A percentile compares a stretch with the other conserved stretches of the same genome.
phyloP scores from a whole-genome alignment of 2,329 filamentous ascomycete genomes.

The Nothophoma quercina region DNA sequence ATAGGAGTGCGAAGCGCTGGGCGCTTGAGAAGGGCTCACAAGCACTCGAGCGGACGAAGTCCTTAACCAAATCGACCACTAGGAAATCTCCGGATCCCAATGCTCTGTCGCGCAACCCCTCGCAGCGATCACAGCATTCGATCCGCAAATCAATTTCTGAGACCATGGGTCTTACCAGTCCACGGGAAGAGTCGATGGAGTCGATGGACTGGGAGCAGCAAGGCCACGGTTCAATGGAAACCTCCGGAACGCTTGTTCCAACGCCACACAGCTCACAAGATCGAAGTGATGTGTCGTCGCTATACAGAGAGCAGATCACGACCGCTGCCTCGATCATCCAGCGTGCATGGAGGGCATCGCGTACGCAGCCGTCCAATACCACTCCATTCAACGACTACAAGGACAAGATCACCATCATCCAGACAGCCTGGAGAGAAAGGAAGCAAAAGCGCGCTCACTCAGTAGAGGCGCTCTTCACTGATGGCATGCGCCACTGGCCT shows the following conservation, averaged over 20 bases:
- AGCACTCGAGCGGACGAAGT: conserved; percentile 44
- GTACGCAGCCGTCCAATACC: conserved; percentile 28
- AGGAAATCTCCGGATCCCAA: conserved; percentile 38
- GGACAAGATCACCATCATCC: conserved; percentile 48
- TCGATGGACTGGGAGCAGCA: conserved; percentile 39
- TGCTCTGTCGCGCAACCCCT: conserved; percentile 39
- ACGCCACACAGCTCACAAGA: conserved; percentile 42
- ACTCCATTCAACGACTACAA: conserved; percentile 47
- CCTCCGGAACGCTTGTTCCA: conserved; percentile 32
- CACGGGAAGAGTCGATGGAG: conserved; percentile 36
- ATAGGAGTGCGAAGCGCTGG: conserved; percentile 47
- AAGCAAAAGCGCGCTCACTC: conserved; percentile 40
- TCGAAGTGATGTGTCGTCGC: conserved; percentile 30
- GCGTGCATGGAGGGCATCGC: conserved; percentile 45
- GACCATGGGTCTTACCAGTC: conserved; percentile 37
- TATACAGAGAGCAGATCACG: conserved; percentile 35
- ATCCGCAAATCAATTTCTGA: conserved; percentile 47
- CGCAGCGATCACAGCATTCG: conserved; percentile 41
- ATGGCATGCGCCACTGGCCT: conserved; percentile 44
- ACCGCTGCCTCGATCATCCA: conserved; percentile 47
- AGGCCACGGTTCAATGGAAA: conserved; percentile 36
- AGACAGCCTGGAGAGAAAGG: conserved; percentile 49
- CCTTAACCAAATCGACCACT: conserved; percentile 37
- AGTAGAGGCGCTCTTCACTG: conserved; percentile 41
- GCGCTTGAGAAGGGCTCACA: conserved; percentile 46